Percentiles rank a stretch among this genome's conserved stretches.
phyloP scores from a whole-genome alignment of 257 asterid species.

The Nicotiana benthamiana region DNA sequence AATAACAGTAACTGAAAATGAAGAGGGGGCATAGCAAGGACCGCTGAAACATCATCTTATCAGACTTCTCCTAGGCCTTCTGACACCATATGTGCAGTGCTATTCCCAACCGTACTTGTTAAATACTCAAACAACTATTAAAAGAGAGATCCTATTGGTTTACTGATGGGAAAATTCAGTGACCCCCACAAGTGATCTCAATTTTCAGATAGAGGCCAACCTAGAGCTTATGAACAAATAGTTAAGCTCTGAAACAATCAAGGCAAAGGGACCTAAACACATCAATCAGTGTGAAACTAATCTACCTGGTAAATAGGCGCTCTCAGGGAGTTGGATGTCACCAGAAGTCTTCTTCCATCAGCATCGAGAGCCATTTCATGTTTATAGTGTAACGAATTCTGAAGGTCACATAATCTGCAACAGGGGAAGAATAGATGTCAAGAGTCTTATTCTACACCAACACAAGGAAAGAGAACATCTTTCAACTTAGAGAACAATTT shows the following conservation, averaged over 20 bases:
- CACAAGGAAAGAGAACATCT: neutral
- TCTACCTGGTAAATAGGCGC: constrained; percentile 81
- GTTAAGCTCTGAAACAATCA: neutral
- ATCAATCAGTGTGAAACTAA: neutral
- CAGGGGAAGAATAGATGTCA: neutral
- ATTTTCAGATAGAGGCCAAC: neutral
- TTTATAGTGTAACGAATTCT: constrained; percentile 34
- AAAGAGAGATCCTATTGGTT: neutral
- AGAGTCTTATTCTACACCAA: neutral
- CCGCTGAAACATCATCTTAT: neutral
- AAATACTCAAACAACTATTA: neutral
- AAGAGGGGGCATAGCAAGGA: neutral
- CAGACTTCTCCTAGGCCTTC: neutral
- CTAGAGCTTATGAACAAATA: neutral
- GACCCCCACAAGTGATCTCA: neutral
- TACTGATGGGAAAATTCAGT: neutral
- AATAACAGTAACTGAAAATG: neutral
- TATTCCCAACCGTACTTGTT: neutral
- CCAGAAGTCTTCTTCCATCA: constrained; percentile 66
- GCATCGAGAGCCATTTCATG: constrained; percentile 85
- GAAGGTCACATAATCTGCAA: constrained; percentile 53
- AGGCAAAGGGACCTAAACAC: neutral
- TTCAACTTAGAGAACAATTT: neutral
- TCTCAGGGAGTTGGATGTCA: constrained; percentile 59
- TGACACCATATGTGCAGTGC: neutral